Evolutionary conservation across 305 asterid species (phyloP).

Genomic region (Fraxinus ornus): DNA sequence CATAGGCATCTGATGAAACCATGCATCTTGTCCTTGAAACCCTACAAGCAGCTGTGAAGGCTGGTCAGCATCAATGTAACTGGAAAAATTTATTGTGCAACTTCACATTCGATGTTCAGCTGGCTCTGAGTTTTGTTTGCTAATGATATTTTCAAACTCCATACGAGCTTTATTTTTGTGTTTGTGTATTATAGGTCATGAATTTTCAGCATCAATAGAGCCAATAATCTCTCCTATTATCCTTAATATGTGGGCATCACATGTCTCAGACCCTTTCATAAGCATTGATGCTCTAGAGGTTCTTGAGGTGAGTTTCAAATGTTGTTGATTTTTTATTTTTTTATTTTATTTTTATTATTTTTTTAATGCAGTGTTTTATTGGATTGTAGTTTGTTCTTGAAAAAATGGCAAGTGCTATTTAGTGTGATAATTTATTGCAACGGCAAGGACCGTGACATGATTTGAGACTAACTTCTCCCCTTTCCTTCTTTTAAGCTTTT

Average conservation of each 20-base stretch:
- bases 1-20: conserved; percentile 94
- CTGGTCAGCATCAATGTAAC: conserved; percentile 57
- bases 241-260: conserved; percentile 92
- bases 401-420: not conserved
- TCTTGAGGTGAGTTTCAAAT: conserved; percentile 62
- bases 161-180: conserved; percentile 19
- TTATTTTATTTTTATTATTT: not conserved
- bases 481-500: not conserved
- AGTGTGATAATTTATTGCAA: not conserved
- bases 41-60: conserved; percentile 76
- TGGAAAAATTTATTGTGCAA: not conserved
- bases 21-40: conserved; percentile 98
- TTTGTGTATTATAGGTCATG: conserved; percentile 58
- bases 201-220: conserved; percentile 58
- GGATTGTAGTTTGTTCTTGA: not conserved
- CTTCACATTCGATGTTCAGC: conserved; percentile 15
- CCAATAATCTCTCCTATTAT: conserved; percentile 80
- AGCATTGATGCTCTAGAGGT: conserved; percentile 95
- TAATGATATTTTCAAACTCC: conserved; percentile 13
- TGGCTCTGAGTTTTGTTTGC: conserved; percentile 21
- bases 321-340: not conserved
- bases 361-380: not conserved
- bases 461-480: not conserved
- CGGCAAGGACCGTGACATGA: not conserved
- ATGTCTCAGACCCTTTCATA: conserved; percentile 89